Evolutionary conservation across 768 basidiomycete genomes (phyloP), one percentile per base, ranked within the genome.

Genomic region (Hypholoma fasciculare): DNA sequence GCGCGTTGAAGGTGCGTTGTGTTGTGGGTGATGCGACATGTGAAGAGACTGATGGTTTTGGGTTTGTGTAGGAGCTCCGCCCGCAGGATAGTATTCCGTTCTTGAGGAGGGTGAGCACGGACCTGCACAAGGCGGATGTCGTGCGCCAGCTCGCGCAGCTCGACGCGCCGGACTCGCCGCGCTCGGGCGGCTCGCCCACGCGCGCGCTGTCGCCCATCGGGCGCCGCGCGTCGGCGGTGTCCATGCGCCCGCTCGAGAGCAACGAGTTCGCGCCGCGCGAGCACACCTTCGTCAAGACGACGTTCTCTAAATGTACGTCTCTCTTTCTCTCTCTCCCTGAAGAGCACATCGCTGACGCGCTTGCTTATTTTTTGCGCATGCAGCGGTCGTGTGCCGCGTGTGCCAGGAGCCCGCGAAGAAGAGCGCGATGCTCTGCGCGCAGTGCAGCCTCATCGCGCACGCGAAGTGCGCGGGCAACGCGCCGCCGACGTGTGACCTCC

Each of bases 51-150:
- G 42, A 60, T 55, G 19, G 16, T 49, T 36, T 49, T 27, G 36
- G 38, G 30, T 34, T 6, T 6, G 52, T 57, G 16, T 59, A 90
- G 87, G 89, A 94, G 64, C 76, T 96, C 30, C 89, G 92, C 20
- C 91, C 90, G 49, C 91, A 97, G 67, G 96, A 98, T 68, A 95
- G 92, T 67, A 92, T 98, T 37, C 96, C 96, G 9, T 97, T 97
- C 80, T 78, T 97, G 12, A 88, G 94, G 30, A 89, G 96, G 4
- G 89, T 97, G 68, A 95, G 94, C 69, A 80, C 86, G 58, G 96
- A 97, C 67, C 69, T 93, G 54, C 88, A 90, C 59, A 91, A 89
- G 71, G 77, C 83, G 17, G 90, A 92, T 49, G 79, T 76, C 44
- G 75, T 82, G 51, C 84, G 84, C 51, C 82, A 84, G 59, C 67